These are phyloP conservation scores for Pseudonectria buxi DNA, from an alignment of 2,329 filamentous ascomycete genomes.

Conservation along the genomic window DNA sequence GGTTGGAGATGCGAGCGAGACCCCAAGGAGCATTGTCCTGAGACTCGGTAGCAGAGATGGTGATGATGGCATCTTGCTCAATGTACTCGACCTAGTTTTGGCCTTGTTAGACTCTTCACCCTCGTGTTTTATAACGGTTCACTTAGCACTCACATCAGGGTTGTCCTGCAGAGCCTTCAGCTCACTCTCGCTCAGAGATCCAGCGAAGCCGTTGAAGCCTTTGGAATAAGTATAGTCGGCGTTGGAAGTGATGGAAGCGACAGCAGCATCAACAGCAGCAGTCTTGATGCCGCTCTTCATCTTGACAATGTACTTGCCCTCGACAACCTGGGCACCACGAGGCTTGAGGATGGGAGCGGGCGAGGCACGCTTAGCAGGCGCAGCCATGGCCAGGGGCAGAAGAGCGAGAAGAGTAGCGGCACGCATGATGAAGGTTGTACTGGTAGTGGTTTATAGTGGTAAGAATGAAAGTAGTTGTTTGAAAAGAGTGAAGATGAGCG, in stretches of 20 bases:
- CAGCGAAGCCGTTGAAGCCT: conserved; percentile 22
- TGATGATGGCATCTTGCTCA: conserved; percentile 32
- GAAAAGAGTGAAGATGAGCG: neutral
- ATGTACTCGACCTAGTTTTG: conserved; percentile 29
- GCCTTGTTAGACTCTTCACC: too few relatives aligned
- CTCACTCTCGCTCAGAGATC: conserved; percentile 19
- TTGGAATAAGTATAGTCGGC: conserved; percentile 25
- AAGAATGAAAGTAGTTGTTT: neutral
- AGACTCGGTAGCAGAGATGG: conserved; percentile 18
- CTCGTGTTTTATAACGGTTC: too few relatives aligned
- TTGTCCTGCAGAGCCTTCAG: conserved; percentile 20
- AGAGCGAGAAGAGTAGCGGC: conserved; percentile 27
- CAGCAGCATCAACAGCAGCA: conserved; percentile 18
- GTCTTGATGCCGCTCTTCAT: conserved; percentile 21
- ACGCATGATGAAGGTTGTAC: conserved; percentile 20
- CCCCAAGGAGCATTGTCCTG: conserved; percentile 35
- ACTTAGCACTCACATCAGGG: conserved; percentile 18
- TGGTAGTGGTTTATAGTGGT: too few relatives aligned
- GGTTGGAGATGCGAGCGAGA: conserved; percentile 32
- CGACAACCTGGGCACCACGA: conserved; percentile 24
- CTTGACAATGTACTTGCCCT: conserved; percentile 33
- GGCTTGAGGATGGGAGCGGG: conserved; percentile 29
- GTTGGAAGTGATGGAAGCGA: conserved; percentile 23
- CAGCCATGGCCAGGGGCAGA: conserved; percentile 26
- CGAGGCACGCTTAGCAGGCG: conserved; percentile 24